Base-by-base conservation (phyloP, 1,284 basidiomycete species). In the Sporisorium iseilematis-ciliati region DNA sequence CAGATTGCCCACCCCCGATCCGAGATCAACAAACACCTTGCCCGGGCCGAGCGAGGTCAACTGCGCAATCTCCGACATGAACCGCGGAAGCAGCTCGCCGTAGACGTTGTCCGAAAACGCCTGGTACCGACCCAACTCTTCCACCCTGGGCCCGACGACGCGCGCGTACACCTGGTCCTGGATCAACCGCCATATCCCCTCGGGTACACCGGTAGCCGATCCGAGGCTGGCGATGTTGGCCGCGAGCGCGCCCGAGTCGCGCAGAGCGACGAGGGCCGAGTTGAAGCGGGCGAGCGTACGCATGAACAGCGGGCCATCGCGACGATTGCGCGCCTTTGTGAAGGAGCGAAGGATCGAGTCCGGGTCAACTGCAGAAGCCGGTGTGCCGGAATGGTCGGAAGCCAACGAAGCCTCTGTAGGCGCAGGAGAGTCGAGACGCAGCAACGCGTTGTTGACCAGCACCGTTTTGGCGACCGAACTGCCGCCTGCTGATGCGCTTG, bases 1-100 rank as follows among this genome's bases (percentile, higher is more conserved):
- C 42, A 88, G 87, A 69, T 89, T 89, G 29, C 88, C 88, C 0
- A 90, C 89, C 0, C 89, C 89, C 2, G 86, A 87, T 0, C 89
- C 89, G 14, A 90, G 85, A 76, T 90, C 89, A 25, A 89, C 82
- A 66, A 87, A 86, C 12, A 85, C 82, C 25, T 82, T 84, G 26
- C 65, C 63, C 0, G 86, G 83, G 2, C 83, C 81, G 0, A 87
- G 75, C 7, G 53, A 33, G 8, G 85, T 84, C 42, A 85, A 75
- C 21, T 84, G 76, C 2, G 85, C 81, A 41, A 87, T 83, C 65
- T 87, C 83, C 23, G 84, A 83, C 63, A 86, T 81, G 65, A 87
- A 87, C 18, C 81, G 80, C 0, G 86, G 86, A 16, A 86, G 73
- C 26, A 87, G 75, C 68, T 87, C 86, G 48, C 86, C 87, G 53